Evolutionary conservation across 345 rosid species (phyloP).

Genomic region (Linum lewisii): DNA sequence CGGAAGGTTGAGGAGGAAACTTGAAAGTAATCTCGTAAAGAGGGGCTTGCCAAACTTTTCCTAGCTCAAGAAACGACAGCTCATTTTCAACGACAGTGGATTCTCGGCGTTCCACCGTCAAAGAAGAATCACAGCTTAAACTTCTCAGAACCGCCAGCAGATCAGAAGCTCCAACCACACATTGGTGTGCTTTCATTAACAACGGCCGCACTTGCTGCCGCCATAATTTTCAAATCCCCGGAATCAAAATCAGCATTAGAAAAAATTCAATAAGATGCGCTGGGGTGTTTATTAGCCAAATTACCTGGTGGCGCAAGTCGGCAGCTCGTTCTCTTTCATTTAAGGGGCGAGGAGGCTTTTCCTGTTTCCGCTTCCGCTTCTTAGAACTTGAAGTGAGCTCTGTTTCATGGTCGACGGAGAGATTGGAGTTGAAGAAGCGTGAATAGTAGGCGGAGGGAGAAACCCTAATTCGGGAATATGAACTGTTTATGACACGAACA

Average conservation of each 20-base stretch:
- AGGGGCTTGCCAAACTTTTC: conserved; percentile 74
- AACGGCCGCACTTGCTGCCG: conserved; percentile 44
- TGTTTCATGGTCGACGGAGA: conserved; percentile 12
- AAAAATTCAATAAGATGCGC: neutral
- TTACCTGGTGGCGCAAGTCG: conserved; percentile 60
- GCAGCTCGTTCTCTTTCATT: conserved; percentile 61
- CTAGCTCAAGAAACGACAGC: conserved; percentile 51
- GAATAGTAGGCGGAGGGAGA: conserved; percentile 65
- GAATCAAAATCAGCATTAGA: neutral
- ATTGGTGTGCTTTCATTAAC: conserved; percentile 41
- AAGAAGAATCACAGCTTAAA: conserved; percentile 25
- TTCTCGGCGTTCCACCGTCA: conserved; percentile 14
- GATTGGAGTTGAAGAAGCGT: conserved; percentile 51
- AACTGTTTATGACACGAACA: conserved; percentile 54
- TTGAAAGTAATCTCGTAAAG: conserved; percentile 50
- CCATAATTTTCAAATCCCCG: neutral
- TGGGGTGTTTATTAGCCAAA: neutral
- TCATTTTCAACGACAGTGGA: conserved; percentile 7
- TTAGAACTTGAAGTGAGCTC: conserved; percentile 19
- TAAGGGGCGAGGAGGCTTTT: conserved; percentile 18
- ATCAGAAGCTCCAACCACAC: conserved; percentile 31
- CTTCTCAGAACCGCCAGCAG: conserved; percentile 33
- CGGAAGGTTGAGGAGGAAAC: conserved; percentile 15
- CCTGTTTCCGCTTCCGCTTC: conserved; percentile 52
- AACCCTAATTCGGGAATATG: conserved; percentile 43